A percentile compares a stretch with the other conserved stretches of the same genome.
Conservation (phyloP, 2,329 filamentous ascomycete species). For the Neofusicoccum sp. region DNA sequence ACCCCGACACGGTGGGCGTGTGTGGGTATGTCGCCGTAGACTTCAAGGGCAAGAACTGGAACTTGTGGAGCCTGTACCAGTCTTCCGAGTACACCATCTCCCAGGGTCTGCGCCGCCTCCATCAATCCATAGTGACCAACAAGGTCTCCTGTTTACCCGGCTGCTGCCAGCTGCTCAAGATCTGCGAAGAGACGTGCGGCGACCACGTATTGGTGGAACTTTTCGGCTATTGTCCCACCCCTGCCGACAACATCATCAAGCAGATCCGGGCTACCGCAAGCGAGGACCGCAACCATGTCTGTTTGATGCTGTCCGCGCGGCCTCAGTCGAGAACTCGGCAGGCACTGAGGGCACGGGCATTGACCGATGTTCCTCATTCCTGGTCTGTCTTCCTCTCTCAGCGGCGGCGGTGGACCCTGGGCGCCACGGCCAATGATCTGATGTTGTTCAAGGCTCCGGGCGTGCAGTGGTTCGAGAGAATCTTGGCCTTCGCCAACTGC, state of each 20-base stretch:
- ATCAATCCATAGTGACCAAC: constrained; percentile 53
- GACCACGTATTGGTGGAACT: constrained; percentile 42
- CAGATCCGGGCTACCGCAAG: constrained; percentile 55
- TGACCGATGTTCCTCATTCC: constrained; percentile 39
- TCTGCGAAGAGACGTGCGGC: constrained; percentile 49
- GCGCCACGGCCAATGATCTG: constrained; percentile 54
- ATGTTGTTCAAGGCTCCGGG: constrained; percentile 51
- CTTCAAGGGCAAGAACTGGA: constrained; percentile 47
- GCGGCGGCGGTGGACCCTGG: constrained; percentile 54
- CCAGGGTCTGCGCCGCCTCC: constrained; percentile 47
- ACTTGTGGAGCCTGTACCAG: constrained; percentile 47
- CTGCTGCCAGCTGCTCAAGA: constrained; percentile 54
- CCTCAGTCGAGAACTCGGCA: constrained; percentile 51
- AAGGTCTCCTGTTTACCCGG: constrained; percentile 55
- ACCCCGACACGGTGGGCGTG: constrained; percentile 49
- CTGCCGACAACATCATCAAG: constrained; percentile 53
- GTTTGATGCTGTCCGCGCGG: constrained; percentile 44
- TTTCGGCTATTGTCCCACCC: constrained; percentile 54
- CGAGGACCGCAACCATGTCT: constrained; percentile 55
- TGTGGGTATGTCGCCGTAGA: constrained; percentile 55
- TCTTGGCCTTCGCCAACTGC: constrained; percentile 51
- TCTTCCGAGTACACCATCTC: constrained; percentile 47
- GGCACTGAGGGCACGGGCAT: constrained; percentile 51
- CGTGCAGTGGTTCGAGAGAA: constrained; percentile 47
- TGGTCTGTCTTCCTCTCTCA: constrained; percentile 53